These are phyloP conservation scores for Heritiera littoralis DNA, from an alignment of 345 rosid species.

Conservation along the genomic window DNA sequence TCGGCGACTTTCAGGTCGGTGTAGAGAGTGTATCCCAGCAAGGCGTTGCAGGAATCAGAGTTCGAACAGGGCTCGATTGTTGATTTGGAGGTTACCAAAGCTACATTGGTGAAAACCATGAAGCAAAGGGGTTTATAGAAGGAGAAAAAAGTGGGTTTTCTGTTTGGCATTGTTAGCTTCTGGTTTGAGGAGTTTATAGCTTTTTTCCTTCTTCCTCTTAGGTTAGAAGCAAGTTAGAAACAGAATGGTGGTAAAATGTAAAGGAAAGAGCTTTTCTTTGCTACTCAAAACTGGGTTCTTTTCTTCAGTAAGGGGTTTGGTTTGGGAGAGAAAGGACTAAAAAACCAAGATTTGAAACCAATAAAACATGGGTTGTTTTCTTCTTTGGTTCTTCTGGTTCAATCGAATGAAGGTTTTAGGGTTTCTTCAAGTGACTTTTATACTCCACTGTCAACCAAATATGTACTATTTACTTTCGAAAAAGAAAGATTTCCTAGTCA, in stretches of 20 bases:
- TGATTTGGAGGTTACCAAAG: slow-evolving; percentile 59
- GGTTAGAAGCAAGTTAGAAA: not conserved
- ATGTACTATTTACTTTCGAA: not conserved
- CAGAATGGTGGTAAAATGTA: not conserved
- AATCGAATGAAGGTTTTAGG: slow-evolving; percentile 1
- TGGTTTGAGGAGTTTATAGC: slow-evolving; percentile 7
- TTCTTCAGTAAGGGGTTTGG: not conserved
- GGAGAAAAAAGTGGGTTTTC: slow-evolving; percentile 24
- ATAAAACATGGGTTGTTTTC: not conserved
- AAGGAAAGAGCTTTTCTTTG: not conserved
- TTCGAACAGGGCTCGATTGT: slow-evolving; percentile 94
- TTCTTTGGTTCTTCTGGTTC: not conserved
- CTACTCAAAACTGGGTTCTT: slow-evolving; percentile 15
- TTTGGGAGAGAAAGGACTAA: not conserved
- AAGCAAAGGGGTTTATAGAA: slow-evolving; percentile 7
- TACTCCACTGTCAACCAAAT: not conserved
- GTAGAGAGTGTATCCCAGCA: slow-evolving; percentile 94
- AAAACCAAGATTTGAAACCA: not conserved
- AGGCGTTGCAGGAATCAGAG: slow-evolving; percentile 72
- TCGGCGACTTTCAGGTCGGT: slow-evolving; percentile 89
- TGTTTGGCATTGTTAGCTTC: slow-evolving; percentile 41
- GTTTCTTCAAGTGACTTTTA: not conserved
- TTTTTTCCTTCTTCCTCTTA: not conserved
- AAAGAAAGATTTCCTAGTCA: not conserved
- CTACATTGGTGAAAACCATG: slow-evolving; percentile 43